Evolutionary conservation across 805 yeast species (phyloP), one percentile per base, ranked within the genome.

Genomic region (Teunomyces lycoperdinae): DNA sequence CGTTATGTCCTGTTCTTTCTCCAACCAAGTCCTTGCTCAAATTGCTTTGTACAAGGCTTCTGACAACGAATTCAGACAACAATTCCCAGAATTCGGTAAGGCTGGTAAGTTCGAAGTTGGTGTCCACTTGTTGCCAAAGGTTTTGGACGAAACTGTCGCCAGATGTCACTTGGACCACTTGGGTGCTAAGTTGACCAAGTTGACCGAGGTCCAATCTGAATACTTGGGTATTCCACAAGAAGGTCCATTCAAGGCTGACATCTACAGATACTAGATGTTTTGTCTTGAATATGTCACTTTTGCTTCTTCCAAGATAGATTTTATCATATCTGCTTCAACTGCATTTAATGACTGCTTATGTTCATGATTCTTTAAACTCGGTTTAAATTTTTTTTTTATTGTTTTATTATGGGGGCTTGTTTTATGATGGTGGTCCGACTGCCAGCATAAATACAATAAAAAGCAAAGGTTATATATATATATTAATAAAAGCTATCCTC

Each of bases 1-100:
- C 71, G 99, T 92, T 68, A 92, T 92, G 99, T 90, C 97, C 55
- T 94, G 98, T 80, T 94, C 98, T 48, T 92, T 92, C 96, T 89
- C 97, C 64, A 92, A 92, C 88, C 99, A 92, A 81, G 98, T 92
- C 57, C 82, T 92, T 71, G 99, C 99, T 63, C 99, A 92, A 81
- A 92, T 91, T 67, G 98, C 97, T 65, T 79, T 91, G 71, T 92
- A 80, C 95, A 92, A 90, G 76, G 84, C 95, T 65, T 67, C 85
- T 56, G 90, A 92, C 78, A 76, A 71, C 52, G 83, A 68, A 55
- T 92, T 94, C 89, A 86, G 87, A 76, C 63, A 79, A 56, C 73
- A 84, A 71, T 85, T 74, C 76, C 85, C 89, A 56, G 98, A 92
- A 81, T 92, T 94, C 74, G 80, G 88, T 71, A 88, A 87, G 80